Evolutionary conservation across 2,329 filamentous ascomycete genomes (phyloP), one percentile per base, ranked within the genome.

Genomic region (Trematosphaeria pertusa): DNA sequence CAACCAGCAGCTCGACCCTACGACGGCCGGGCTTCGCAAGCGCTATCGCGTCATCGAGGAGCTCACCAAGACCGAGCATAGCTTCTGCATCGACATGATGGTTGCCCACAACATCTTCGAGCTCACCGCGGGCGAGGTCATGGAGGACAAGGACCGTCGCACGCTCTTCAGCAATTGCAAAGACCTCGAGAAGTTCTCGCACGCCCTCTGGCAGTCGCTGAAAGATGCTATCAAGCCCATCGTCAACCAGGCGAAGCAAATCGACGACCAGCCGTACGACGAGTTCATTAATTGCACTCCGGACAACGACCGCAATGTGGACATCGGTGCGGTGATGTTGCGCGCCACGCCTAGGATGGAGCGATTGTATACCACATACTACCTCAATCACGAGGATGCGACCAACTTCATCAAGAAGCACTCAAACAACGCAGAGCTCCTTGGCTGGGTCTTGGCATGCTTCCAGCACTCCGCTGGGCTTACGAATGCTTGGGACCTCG

Each of bases 91-190:
- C 54, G 94, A 99, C 69, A 93, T 99, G 90, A 96, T 92, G 69
- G 93, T 99, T 42, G 88, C 96, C 2, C 91, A 96, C 64, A 92
- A 97, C 65, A 97, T 99, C 43, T 99, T 97, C 79, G 96, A 95
- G 72, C 91, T 90, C 33, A 97, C 94, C 0, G 89, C 91, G 1
- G 86, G 88, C 45, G 85, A 90, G 7, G 85, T 91, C 54, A 82
- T 97, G 20, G 89, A 88, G 33, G 77, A 83, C 32, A 89, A 93
- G 54, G 96, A 96, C 53, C 87, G 95, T 61, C 96, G 92, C 67
- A 81, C 89, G 10, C 84, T 99, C 12, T 99, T 99, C 71, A 87
- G 91, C 53, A 99, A 99, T 65, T 92, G 89, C 3, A 89, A 94
- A 61, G 88, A 96, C 61, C 87, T 99, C 45, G 90, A 96, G 50